Evolutionary conservation across 768 basidiomycete species (phyloP), one percentile per base, ranked within the genome.

Genomic region (Pisolithus orientalis): DNA sequence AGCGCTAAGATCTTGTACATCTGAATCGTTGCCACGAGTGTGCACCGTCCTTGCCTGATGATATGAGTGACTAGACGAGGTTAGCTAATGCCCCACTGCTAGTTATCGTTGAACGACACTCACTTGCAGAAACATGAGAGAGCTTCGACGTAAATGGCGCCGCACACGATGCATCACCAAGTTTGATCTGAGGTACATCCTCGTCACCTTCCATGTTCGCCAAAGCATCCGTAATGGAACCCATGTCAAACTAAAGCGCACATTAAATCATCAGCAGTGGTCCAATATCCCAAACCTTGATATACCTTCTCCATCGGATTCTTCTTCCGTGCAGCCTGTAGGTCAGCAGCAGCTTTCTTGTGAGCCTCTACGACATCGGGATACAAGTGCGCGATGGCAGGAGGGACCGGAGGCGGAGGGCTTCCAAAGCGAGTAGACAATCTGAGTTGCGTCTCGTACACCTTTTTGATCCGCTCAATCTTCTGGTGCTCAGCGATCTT

Each of bases 1-100:
- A 99, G 73, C 1, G 95, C 96, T 37, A 99, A 76, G 59, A 99
- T 99, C 75, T 97, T 96, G 83, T 97, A 99, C 96, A 99, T 99
- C 72, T 99, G 96, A 50, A 95, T 88, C 3, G 96, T 99, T 2
- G 96, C 96, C 43, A 98, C 96, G 16, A 99, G 83, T 1, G 96
- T 99, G 74, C 96, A 98, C 28, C 96, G 90, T 24, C 96, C 96
- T 71, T 98, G 96, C 17, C 96, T 84, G 59, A 99, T 96, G 66
- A 99, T 97, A 65, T 95, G 94, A 17, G 90, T 87, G 62, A 99
- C 93, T 94, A 56, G 21, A 51, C 39, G 39, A 31, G 6, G 34
- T 52, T 27, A 56, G 57, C 39, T 47, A 2, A 40, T 24, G 5
- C 10, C 53, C 53, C 2, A 29, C n/a, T 10, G 11, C 29, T 34